Base-by-base conservation (phyloP, 2,329 filamentous ascomycete species). In the Gnomoniopsis sp. region DNA sequence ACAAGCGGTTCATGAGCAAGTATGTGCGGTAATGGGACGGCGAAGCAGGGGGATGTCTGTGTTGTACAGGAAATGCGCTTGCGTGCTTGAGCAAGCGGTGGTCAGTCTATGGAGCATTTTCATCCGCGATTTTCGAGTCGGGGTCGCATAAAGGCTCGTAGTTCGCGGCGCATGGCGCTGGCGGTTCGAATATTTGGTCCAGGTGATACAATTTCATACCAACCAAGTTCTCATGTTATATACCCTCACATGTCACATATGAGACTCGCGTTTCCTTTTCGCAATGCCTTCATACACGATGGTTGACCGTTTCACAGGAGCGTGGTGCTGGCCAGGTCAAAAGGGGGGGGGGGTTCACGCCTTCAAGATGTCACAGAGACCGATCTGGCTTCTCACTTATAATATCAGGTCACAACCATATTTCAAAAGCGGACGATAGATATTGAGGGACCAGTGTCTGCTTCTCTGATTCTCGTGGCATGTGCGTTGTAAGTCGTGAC, bases 1-100 rank as follows among this genome's bases (percentile, higher is more conserved):
- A 99, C 79, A 95, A 93, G 76, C 88, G 92, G 63, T 99, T 99
- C 74, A 99, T 99, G 95, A 79, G 74, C 74, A 86, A 85, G 69
- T 86, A 86, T 64, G 83, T 86, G 63, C 75, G 82, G 72, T 86
- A 75, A 64, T 48, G 43, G 4, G 43, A 46, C 8, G 17, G 10
- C n/a, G 19, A 19, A 21, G 43, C 4, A 46, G 43, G 43, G 43
- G 3, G 36, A 15, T 41, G 36, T n/a, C 12, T 4, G 36, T 6
- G 36, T n/a, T 41, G 12, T 4, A 41, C 2, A 15, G 36, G 36
- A 41, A 41, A 6, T 41, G 36, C 26, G 8, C 26, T 30, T 30
- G 26, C 26, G 8, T 8, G 8, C 8, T 30, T 11, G 36, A 41
- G 12, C 36, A 15, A 15, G 36, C 14, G 36, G 36, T 41, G 4